Evolutionary conservation across 2,329 filamentous ascomycete genomes (phyloP).

Genomic region (Monosporascus sp.): DNA sequence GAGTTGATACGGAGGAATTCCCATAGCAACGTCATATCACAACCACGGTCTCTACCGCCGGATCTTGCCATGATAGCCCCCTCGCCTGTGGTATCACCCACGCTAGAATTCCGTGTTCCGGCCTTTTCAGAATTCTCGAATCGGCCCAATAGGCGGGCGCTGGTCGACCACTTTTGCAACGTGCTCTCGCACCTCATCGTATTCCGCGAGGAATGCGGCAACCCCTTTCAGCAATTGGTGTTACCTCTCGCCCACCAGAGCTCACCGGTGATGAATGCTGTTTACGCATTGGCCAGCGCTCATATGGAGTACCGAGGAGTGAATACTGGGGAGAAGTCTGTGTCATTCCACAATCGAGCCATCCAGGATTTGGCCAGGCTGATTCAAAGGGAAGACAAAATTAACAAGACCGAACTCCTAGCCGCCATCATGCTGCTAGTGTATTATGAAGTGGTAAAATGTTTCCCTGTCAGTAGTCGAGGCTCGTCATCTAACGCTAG

Average conservation of each 20-base stretch:
- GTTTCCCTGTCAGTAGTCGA: not conserved
- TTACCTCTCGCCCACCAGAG: slow-evolving; percentile 53
- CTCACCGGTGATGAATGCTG: slow-evolving; percentile 68
- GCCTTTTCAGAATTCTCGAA: slow-evolving; percentile 53
- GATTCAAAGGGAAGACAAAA: slow-evolving; percentile 47
- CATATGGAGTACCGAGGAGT: slow-evolving; percentile 67
- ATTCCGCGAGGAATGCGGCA: slow-evolving; percentile 56
- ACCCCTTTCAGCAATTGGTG: slow-evolving; percentile 58
- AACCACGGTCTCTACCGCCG: slow-evolving; percentile 24
- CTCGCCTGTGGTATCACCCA: slow-evolving; percentile 32
- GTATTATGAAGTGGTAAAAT: slow-evolving; percentile 58
- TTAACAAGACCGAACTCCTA: slow-evolving; percentile 52
- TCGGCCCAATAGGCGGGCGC: slow-evolving; percentile 46
- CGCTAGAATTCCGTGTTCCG: slow-evolving; percentile 47
- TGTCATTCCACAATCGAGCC: slow-evolving; percentile 55
- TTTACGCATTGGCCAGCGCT: slow-evolving; percentile 78
- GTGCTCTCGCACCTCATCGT: slow-evolving; percentile 61
- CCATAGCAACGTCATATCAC: slow-evolving; percentile 10
- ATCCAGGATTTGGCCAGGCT: slow-evolving; percentile 52
- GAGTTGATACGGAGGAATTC: slow-evolving; percentile 18
- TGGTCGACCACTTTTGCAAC: slow-evolving; percentile 60
- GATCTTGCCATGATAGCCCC: slow-evolving; percentile 38
- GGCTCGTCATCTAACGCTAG: slow-evolving; percentile 8
- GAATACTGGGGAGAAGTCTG: slow-evolving; percentile 47
- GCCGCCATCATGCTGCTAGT: slow-evolving; percentile 57